Percentiles rank a stretch among this genome's conserved stretches.
These are phyloP conservation scores for Debaryomyces singareniensis DNA, from an alignment of 1,139 yeast genomes.

Conservation along the genomic window DNA sequence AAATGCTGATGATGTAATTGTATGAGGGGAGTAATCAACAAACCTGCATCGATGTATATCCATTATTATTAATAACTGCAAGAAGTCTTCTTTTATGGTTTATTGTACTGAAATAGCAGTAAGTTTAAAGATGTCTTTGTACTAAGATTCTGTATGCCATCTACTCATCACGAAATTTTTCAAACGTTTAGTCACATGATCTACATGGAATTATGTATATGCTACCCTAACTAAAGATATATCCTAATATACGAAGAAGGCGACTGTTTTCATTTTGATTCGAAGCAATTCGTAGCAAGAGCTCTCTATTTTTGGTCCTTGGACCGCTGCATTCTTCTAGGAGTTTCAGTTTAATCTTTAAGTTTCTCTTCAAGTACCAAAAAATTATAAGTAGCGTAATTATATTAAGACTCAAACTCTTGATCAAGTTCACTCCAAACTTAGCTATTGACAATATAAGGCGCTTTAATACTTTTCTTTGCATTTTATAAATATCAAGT, in stretches of 20 bases:
- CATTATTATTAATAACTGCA: slow-evolving; percentile 25
- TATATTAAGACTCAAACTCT: slow-evolving; percentile 26
- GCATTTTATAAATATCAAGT: slow-evolving; percentile 18
- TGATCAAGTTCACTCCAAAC: slow-evolving; percentile 23
- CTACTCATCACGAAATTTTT: slow-evolving; percentile 15
- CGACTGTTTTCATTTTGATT: slow-evolving; percentile 42
- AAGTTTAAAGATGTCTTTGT: no score
- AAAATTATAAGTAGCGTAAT: slow-evolving; percentile 35
- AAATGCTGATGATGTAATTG: slow-evolving; percentile 78
- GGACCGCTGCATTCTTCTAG: slow-evolving; percentile 24
- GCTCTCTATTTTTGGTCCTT: slow-evolving; percentile 25
- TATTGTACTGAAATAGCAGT: no score
- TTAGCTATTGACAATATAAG: slow-evolving; percentile 16
- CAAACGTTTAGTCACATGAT: no score
- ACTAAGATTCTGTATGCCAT: no score
- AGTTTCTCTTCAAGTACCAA: slow-evolving; percentile 41
- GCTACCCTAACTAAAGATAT: slow-evolving; percentile 38
- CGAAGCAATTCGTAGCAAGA: slow-evolving; percentile 39
- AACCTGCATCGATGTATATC: slow-evolving; percentile 90
- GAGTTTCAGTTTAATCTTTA: slow-evolving; percentile 33
- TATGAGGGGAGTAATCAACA: slow-evolving; percentile 83
- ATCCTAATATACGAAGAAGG: slow-evolving; percentile 34
- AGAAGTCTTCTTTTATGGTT: neutral
- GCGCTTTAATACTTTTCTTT: slow-evolving; percentile 15
- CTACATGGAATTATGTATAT: no score